These are phyloP conservation scores for Verticillium isaacii DNA, from an alignment of 2,329 filamentous ascomycete genomes.

Conservation along the genomic window DNA sequence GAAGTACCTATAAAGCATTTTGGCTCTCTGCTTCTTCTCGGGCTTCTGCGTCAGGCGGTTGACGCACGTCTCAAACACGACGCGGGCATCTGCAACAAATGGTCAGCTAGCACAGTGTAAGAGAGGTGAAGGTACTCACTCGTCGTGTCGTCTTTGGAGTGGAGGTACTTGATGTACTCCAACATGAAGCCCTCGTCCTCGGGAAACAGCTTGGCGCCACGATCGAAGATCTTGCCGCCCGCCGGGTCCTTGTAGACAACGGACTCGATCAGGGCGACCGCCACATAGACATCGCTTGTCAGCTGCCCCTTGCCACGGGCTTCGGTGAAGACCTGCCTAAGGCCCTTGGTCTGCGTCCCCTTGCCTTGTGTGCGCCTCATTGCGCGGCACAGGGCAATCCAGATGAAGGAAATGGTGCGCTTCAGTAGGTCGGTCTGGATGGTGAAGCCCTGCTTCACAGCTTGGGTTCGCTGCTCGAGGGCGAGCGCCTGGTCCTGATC, in stretches of 20 bases:
- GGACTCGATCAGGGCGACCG: constrained; percentile 87
- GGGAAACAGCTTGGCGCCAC: constrained; percentile 87
- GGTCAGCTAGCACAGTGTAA: constrained; percentile 12
- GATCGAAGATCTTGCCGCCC: constrained; percentile 92
- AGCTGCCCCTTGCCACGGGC: constrained; percentile 82
- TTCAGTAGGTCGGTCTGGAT: constrained; percentile 73
- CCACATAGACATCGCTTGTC: constrained; percentile 92
- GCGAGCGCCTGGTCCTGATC: constrained; percentile 37
- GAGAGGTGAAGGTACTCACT: constrained; percentile 55
- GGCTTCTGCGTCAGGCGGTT: constrained; percentile 75
- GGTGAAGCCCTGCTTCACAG: constrained; percentile 62
- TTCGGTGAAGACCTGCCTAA: constrained; percentile 84
- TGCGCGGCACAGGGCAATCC: constrained; percentile 90
- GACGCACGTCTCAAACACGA: constrained; percentile 93
- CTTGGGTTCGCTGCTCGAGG: constrained; percentile 60
- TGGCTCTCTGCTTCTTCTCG: constrained; percentile 69
- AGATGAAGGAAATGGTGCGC: constrained; percentile 83
- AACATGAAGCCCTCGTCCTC: constrained; percentile 91
- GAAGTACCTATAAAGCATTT: constrained; percentile 84
- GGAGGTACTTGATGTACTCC: constrained; percentile 92
- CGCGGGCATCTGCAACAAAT: constrained; percentile 67
- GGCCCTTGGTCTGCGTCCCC: constrained; percentile 58
- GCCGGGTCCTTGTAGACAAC: constrained; percentile 93
- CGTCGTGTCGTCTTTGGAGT: constrained; percentile 86
- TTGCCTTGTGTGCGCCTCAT: constrained; percentile 94